phyloP scores from a whole-genome alignment of 2,329 filamentous ascomycete species.

The Fusarium sarcochroum region DNA sequence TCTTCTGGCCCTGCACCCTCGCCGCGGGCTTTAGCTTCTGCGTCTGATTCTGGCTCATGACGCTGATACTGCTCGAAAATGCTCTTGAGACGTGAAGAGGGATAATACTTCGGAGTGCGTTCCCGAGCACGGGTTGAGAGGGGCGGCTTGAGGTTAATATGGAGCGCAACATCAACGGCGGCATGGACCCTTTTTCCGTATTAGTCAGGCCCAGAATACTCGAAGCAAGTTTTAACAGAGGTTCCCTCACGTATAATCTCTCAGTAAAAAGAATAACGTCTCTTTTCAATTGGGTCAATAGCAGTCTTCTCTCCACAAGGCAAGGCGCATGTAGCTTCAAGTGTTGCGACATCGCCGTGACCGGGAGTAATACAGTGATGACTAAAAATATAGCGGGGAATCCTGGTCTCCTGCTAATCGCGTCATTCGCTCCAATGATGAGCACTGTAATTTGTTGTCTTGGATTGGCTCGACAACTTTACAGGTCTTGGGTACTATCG shows the following conservation, averaged over 20 bases:
- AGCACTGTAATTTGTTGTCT: constrained; percentile 29
- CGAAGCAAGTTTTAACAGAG: background rate
- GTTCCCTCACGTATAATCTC: constrained; percentile 5
- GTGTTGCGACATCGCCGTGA: constrained; percentile 47
- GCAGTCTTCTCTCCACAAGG: constrained; percentile 3
- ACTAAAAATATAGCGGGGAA: constrained; percentile 42
- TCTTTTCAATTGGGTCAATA: constrained; percentile 13
- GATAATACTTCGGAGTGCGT: constrained; percentile 36
- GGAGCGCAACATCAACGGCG: constrained; percentile 47
- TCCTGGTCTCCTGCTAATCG: constrained; percentile 22
- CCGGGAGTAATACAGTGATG: constrained; percentile 33
- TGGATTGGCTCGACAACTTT: constrained; percentile 42
- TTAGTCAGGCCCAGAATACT: constrained; percentile 22
- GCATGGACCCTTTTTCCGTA: constrained; percentile 1
- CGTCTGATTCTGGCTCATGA: constrained; percentile 57
- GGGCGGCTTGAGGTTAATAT: constrained; percentile 45
- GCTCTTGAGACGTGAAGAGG: constrained; percentile 36
- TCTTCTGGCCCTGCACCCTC: constrained; percentile 63
- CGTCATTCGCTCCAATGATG: constrained; percentile 47
- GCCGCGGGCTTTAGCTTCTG: constrained; percentile 66
- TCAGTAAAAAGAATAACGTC: constrained; percentile 10
- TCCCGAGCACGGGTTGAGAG: constrained; percentile 38
- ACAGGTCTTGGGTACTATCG: background rate
- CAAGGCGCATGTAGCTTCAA: constrained; percentile 1
- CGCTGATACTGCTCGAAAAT: constrained; percentile 46